These are phyloP conservation scores for Arctium lappa DNA, from an alignment of 129 eudicot species.

Conservation along the genomic window DNA sequence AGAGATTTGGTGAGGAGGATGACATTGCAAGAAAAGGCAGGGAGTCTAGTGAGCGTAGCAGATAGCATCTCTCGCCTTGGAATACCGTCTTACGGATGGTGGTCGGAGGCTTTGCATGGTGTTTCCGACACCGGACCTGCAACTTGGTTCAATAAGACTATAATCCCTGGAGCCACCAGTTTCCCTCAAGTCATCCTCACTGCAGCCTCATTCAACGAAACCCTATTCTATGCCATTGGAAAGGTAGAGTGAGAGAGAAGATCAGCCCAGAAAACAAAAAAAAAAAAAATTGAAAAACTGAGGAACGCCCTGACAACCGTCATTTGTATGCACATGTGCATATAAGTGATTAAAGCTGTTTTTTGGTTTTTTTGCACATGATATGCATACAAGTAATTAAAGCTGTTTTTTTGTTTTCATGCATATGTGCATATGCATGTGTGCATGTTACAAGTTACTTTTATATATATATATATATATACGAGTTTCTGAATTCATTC, in stretches of 20 bases:
- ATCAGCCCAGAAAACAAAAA: too few species aligned
- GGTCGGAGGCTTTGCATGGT: constrained; percentile 71
- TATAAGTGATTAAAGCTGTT: too few species aligned
- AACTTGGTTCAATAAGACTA: constrained; percentile 37
- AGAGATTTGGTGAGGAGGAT: constrained; percentile 44
- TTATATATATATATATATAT: too few species aligned
- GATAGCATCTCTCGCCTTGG: constrained; percentile 46
- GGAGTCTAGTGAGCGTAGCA: constrained; percentile 44
- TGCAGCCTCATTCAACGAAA: constrained; percentile 75
- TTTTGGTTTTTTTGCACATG: too few species aligned
- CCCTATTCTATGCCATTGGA: constrained; percentile 56
- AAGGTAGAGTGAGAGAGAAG: constrained; percentile 5
- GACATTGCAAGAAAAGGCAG: constrained; percentile 47
- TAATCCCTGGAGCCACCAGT: constrained; percentile 63
- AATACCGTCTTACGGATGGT: constrained; percentile 56
- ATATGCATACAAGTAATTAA: too few species aligned
- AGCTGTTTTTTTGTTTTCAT: too few species aligned
- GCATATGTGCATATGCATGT: too few species aligned
- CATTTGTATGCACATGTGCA: too few species aligned
- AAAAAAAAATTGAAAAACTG: too few species aligned
- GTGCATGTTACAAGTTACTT: too few species aligned
- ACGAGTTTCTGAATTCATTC: too few species aligned
- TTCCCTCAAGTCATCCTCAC: constrained; percentile 84
- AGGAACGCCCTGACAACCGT: too few species aligned
- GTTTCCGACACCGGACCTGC: constrained; percentile 51